Conservation (phyloP, 2,329 filamentous ascomycete genomes). For the Gaeumannomyces tritici region DNA sequence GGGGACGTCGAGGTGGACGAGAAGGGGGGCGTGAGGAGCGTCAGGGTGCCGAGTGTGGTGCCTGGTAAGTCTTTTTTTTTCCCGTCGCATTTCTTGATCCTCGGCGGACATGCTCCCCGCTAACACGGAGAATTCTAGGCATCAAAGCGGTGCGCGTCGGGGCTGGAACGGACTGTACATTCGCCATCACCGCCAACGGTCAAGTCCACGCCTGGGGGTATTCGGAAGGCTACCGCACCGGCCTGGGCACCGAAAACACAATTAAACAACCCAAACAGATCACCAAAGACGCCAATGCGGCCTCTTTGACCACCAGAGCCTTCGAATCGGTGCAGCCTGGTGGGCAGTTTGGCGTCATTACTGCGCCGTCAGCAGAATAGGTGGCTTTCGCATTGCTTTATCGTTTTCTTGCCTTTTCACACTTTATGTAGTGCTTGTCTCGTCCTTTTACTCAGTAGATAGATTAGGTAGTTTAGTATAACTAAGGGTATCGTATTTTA, state of each 20-base stretch:
- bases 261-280: conserved; percentile 51
- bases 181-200: conserved; percentile 48
- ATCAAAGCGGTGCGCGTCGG: conserved; percentile 28
- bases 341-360: conserved; percentile 40
- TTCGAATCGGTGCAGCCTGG: conserved; percentile 54
- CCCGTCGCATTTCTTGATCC: not conserved
- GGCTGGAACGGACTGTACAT: conserved; percentile 52
- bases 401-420: not conserved
- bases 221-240: conserved; percentile 57
- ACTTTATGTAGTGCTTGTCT: not conserved
- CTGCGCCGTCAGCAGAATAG: conserved; percentile 5
- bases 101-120: not conserved
- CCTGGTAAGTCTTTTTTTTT: not conserved
- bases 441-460: too few relatives aligned
- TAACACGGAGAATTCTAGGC: not conserved
- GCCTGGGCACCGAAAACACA: conserved; percentile 53
- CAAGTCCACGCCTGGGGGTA: conserved; percentile 60
- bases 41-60: not conserved
- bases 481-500: too few relatives aligned
- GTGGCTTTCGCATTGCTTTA: not conserved
- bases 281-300: conserved; percentile 35
- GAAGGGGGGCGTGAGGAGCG: not conserved
- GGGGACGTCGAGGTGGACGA: not conserved
- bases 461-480: too few relatives aligned
- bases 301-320: conserved; percentile 29